phyloP scores from a whole-genome alignment of 2,329 filamentous ascomycete genomes.

The Ophiocordyceps australis region DNA sequence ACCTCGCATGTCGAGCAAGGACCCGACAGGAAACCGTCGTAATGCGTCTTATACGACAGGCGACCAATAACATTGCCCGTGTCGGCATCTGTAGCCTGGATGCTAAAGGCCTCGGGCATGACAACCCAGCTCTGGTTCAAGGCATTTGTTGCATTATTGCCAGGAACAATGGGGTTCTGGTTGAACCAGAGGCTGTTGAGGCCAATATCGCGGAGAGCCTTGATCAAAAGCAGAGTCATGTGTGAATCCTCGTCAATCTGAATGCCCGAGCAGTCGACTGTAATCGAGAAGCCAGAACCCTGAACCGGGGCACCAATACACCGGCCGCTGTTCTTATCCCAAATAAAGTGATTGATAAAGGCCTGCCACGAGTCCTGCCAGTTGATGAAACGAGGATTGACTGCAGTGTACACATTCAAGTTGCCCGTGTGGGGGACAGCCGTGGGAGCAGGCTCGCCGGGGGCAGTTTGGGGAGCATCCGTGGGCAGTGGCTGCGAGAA shows the following conservation, averaged over 20 bases:
- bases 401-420: slow-evolving; percentile 12
- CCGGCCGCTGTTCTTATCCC: slow-evolving; percentile 16
- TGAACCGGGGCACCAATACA: slow-evolving; percentile 14
- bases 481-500: slow-evolving; percentile 11
- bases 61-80: slow-evolving; percentile 14
- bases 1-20: slow-evolving; percentile 17
- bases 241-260: slow-evolving; percentile 19
- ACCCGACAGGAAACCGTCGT: slow-evolving; percentile 16
- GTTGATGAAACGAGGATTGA: slow-evolving; percentile 20
- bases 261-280: slow-evolving; percentile 16
- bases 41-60: slow-evolving; percentile 17
- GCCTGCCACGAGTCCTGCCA: slow-evolving; percentile 19
- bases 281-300: slow-evolving; percentile 17
- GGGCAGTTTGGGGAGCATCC: slow-evolving; percentile 6
- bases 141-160: slow-evolving; percentile 10
- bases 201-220: slow-evolving; percentile 17
- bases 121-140: slow-evolving; percentile 16
- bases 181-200: slow-evolving; percentile 20
- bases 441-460: slow-evolving; percentile 13
- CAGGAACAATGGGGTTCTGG: slow-evolving; percentile 17
- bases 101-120: slow-evolving; percentile 18
- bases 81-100: slow-evolving; percentile 14
- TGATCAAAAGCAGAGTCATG: slow-evolving; percentile 19
- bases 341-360: slow-evolving; percentile 20
- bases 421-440: slow-evolving; percentile 9